Evolutionary conservation across 768 basidiomycete genomes (phyloP), one percentile per base, ranked within the genome.

Genomic region (Thelephora ganbajun): DNA sequence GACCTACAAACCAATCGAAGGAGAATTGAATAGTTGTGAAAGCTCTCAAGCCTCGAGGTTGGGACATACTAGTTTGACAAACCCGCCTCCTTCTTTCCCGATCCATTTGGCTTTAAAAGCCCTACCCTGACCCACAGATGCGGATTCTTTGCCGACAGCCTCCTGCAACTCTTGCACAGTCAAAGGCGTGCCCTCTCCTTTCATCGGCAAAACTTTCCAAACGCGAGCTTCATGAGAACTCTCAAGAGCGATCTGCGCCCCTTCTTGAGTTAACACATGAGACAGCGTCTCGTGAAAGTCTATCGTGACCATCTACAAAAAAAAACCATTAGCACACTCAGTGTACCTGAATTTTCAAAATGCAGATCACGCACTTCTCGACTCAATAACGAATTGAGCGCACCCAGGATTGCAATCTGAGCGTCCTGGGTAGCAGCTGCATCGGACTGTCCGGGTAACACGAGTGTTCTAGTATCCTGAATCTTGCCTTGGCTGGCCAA

Each of bases 71-170:
- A 81, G 70, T 67, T 86, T 85, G 42, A 94, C 78, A 54, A 99
- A 77, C 16, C 85, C 88, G 52, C 77, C 74, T 6, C 86, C 89
- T 53, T 94, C 85, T 63, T 97, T 98, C 18, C 70, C 73, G 52
- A 98, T 90, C 96, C 96, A 99, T 48, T 85, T 87, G 56, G 86
- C 91, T 69, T 93, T 97, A 75, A 99, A 96, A 16, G 94, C 96
- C 53, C 85, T 77, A 7, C 84, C 84, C 67, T 98, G 96, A 0
- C 96, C 96, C 49, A 97, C 76, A 66, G 93, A 96, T 13, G 89
- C 81, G 6, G 79, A 74, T 56, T 96, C 91, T 49, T 87, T 84
- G 12, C 94, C 94, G 12, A 98, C 75, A 50, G 63, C 62, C 51
- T 74, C 73, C 64, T 85, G 86, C 12, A 97, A 69, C 49, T 85